phyloP scores from a whole-genome alignment of 192 early-diverging fungal genomes.

The Mortierella alpina region DNA sequence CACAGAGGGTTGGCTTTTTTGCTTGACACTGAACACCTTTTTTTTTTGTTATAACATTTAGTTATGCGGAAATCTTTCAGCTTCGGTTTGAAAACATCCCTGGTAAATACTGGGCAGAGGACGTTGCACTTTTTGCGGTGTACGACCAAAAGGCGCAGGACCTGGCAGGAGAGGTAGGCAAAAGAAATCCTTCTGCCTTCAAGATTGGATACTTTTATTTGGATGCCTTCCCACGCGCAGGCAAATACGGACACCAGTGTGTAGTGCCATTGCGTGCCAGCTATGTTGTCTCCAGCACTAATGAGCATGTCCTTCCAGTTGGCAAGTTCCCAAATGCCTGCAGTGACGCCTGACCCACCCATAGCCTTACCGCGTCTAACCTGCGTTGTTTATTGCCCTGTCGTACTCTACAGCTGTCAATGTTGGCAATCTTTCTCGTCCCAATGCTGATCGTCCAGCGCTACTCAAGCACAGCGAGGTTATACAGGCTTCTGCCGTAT shows the following conservation, averaged over 20 bases:
- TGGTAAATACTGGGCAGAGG: conserved; percentile 75
- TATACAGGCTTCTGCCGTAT: too few species aligned
- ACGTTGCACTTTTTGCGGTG: conserved; percentile 82
- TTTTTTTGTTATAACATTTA: conserved; percentile 30
- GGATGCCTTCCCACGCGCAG: conserved; percentile 80
- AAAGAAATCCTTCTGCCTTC: conserved; percentile 18
- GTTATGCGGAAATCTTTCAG: conserved; percentile 80
- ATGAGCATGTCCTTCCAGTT: conserved; percentile 31
- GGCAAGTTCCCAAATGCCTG: conserved; percentile 6
- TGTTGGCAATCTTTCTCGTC: conserved; percentile 50
- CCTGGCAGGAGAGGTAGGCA: conserved; percentile 26
- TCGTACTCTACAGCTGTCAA: conserved; percentile 27
- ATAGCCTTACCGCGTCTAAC: neutral
- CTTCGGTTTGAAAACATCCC: conserved; percentile 75
- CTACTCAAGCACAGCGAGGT: conserved; percentile 86
- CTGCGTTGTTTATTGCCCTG: neutral
- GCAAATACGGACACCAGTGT: conserved; percentile 84
- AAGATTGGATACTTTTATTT: conserved; percentile 53
- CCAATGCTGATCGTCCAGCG: conserved; percentile 73
- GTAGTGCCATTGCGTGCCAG: conserved; percentile 81
- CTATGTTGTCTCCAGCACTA: conserved; percentile 62
- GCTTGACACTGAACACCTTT: neutral
- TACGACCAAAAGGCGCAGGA: conserved; percentile 72
- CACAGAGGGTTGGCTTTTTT: neutral
- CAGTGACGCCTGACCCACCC: neutral